Evolutionary conservation across 2,329 filamentous ascomycete genomes (phyloP), one percentile per base, ranked within the genome.

Genomic region (Leptographium lundbergii): DNA sequence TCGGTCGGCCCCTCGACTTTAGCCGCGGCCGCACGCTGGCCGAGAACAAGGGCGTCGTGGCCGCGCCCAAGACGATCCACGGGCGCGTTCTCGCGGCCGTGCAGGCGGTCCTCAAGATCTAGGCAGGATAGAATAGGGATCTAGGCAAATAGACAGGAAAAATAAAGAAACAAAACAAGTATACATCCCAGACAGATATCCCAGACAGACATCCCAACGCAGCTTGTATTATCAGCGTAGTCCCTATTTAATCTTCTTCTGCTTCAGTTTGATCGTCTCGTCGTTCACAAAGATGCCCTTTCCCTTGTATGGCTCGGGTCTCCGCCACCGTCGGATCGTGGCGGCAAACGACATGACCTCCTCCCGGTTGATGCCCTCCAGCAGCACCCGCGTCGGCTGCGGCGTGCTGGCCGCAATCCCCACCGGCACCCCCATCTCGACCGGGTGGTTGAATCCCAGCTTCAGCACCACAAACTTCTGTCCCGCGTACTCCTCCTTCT

Each of bases 241-340:
- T 65, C 53, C 69, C 77, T 85, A 94, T 80, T 91, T 92, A 73
- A 92, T 90, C 82, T 92, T 94, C 87, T 96, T 99, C 69, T 89
- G 87, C 86, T 99, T 99, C 74, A 99, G 73, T 81, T 88, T 95
- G 76, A 99, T 96, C 34, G 91, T 96, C 80, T 99, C 91, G 63
- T 91, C 90, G 69, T 97, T 95, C 67, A 99, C 86, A 71, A 97
- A 99, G 67, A 99, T 95, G 67, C 94, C 94, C 84, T 99, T 97
- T 65, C 94, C 94, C 83, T 99, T 99, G 75, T 99, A 99, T 64
- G 94, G 94, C 76, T 99, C 94, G 34, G 94, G 94, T 64, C 81
- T 82, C 70, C 94, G 86, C 92, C 92, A 97, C 73, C 78, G 81
- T 66, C 90, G 81, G 65, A 99, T 95, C 66, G 86, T 78, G 0